A percentile compares a stretch with the other conserved stretches of the same genome.
Conservation (phyloP, 805 yeast species). For the Kazachstania bromeliacearum region DNA sequence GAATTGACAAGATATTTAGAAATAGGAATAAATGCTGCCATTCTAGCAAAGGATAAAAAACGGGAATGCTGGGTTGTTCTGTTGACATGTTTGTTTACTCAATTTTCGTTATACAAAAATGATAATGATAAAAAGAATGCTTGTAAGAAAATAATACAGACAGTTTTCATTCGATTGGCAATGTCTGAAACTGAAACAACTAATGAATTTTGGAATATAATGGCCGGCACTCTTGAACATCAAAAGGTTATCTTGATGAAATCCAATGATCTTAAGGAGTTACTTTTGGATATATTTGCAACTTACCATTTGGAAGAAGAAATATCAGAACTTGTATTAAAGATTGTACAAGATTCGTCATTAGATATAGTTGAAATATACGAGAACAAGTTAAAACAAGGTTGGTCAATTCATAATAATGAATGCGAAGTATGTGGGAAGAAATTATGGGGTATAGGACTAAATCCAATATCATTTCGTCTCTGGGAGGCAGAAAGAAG, state of each 20-base stretch:
- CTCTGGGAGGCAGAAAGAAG: constrained; percentile 46
- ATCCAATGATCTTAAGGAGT: constrained; percentile 48
- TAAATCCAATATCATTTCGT: constrained; percentile 40
- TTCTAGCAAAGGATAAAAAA: constrained; percentile 5
- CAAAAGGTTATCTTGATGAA: constrained; percentile 41
- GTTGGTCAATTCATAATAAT: constrained; percentile 51
- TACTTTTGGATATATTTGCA: constrained; percentile 52
- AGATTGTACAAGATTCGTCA: constrained; percentile 49
- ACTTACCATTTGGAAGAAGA: constrained; percentile 58
- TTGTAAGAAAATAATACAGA: constrained; percentile 14
- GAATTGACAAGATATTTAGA: constrained; percentile 7
- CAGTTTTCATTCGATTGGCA: constrained; percentile 17
- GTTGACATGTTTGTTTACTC: constrained; percentile 14
- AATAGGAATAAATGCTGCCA: constrained; percentile 11
- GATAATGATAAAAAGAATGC: constrained; percentile 7
- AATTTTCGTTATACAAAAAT: constrained; percentile 9
- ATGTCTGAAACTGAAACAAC: constrained; percentile 11
- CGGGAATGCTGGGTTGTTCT: constrained; percentile 19
- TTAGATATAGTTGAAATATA: constrained; percentile 37
- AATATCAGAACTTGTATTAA: constrained; percentile 41
- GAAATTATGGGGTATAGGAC: constrained; percentile 57
- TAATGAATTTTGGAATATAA: constrained; percentile 37
- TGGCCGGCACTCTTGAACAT: constrained; percentile 44
- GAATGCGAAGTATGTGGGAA: constrained; percentile 75
- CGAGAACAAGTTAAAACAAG: constrained; percentile 37